Evolutionary conservation across 2,329 filamentous ascomycete species (phyloP).

Genomic region (Trichoderma semiorbis): DNA sequence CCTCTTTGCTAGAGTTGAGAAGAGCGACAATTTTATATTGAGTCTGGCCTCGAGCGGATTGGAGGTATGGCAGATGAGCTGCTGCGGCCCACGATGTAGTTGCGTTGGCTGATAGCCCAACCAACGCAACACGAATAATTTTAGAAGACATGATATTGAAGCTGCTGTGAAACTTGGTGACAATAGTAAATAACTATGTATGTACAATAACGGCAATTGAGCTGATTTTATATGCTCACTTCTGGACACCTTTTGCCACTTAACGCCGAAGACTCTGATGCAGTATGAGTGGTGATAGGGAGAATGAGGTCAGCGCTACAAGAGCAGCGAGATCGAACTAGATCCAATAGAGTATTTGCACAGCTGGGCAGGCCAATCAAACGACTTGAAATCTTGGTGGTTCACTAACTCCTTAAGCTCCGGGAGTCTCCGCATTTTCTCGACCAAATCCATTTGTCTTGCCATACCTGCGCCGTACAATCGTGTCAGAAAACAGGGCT

Average conservation of each 20-base stretch:
- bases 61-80: slow-evolving; percentile 11
- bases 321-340: neutral
- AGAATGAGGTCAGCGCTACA: neutral
- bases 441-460: neutral
- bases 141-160: neutral
- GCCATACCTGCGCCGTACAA: neutral
- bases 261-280: neutral
- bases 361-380: neutral
- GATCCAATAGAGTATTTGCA: neutral
- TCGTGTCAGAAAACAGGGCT: neutral
- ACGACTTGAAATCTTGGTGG: neutral
- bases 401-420: neutral
- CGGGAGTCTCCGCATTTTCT: neutral
- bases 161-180: neutral
- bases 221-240: neutral
- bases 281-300: neutral
- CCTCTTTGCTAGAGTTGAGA: slow-evolving; percentile 8
- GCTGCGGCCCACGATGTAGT: neutral
- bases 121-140: neutral
- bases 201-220: neutral
- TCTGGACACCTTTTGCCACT: neutral
- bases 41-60: neutral
- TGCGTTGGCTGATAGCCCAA: slow-evolving; percentile 1
- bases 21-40: slow-evolving; percentile 7
- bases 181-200: too few species aligned